Evolutionary conservation across 2,329 filamentous ascomycete genomes (phyloP).

Genomic region (Pyrenophora teres): DNA sequence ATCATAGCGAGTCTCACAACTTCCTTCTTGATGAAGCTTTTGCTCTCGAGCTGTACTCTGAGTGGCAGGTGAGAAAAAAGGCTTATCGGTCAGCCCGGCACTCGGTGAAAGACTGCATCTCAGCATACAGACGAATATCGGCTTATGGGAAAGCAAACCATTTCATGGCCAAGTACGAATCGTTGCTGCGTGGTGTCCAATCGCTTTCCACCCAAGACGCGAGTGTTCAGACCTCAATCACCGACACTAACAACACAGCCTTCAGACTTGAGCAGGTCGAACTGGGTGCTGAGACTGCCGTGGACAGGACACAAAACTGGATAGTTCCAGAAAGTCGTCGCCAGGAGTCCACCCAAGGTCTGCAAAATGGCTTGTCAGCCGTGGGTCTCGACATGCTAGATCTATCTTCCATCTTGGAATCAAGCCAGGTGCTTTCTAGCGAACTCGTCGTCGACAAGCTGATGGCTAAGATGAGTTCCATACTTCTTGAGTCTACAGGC

Average conservation of each 20-base stretch:
- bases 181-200: constrained; percentile 67
- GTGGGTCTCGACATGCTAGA: constrained; percentile 78
- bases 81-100: constrained; percentile 70
- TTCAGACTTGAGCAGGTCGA: constrained; percentile 53
- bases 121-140: constrained; percentile 70
- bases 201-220: constrained; percentile 65
- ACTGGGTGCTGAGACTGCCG: constrained; percentile 45
- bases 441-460: constrained; percentile 76
- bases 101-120: constrained; percentile 69
- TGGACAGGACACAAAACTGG: constrained; percentile 56
- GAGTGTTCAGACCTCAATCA: constrained; percentile 71
- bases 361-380: constrained; percentile 68
- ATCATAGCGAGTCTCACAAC: constrained; percentile 70
- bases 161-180: constrained; percentile 69
- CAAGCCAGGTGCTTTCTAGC: constrained; percentile 79
- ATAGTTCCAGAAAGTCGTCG: constrained; percentile 51
- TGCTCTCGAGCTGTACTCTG: constrained; percentile 74
- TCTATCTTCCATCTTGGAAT: constrained; percentile 75
- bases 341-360: constrained; percentile 54
- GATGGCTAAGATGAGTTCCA: constrained; percentile 79
- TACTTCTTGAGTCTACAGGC: constrained; percentile 78
- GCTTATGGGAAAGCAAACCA: constrained; percentile 71
- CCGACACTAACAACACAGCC: constrained; percentile 50
- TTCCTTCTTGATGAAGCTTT: constrained; percentile 74
- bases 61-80: constrained; percentile 68